phyloP scores from a whole-genome alignment of 106 monocot genomes.

The Cymbidium sinense region DNA sequence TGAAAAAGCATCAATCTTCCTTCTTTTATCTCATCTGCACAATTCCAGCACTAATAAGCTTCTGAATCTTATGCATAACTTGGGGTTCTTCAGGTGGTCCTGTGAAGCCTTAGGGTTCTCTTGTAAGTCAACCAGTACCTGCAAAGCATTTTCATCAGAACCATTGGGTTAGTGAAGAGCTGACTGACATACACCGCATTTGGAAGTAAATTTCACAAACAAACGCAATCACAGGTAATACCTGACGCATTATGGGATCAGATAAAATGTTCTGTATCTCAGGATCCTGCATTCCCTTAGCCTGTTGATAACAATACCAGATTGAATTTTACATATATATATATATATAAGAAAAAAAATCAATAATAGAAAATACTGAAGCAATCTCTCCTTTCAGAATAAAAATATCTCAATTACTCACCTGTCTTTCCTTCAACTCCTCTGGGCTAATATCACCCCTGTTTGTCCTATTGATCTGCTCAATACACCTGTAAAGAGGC shows the following conservation, averaged over 20 bases:
- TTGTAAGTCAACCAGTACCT: constrained; percentile 78
- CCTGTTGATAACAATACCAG: constrained; percentile 21
- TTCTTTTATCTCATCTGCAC: constrained; percentile 71
- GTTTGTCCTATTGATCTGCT: constrained; percentile 89
- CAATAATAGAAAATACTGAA: too few species aligned
- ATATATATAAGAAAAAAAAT: too few species aligned
- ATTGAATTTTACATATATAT: background rate
- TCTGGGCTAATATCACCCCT: constrained; percentile 88
- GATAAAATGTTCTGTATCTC: constrained; percentile 79
- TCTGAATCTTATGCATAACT: constrained; percentile 86
- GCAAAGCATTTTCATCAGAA: background rate
- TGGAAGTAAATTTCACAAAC: background rate
- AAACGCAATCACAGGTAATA: constrained; percentile 11
- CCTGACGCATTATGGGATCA: constrained; percentile 92
- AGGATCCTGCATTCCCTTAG: constrained; percentile 87
- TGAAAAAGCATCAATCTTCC: background rate
- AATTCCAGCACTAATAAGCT: constrained; percentile 76
- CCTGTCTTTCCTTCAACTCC: constrained; percentile 96
- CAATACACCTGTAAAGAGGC: constrained; percentile 55
- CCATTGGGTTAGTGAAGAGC: background rate
- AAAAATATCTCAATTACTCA: background rate
- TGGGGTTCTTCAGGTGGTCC: constrained; percentile 80
- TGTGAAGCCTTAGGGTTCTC: constrained; percentile 71
- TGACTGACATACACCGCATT: too few species aligned
- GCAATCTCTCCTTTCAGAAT: too few species aligned